These are phyloP conservation scores for Schizochytrium sp. DNA, from an alignment of 108 stramenopile genomes.

Conservation along the genomic window DNA sequence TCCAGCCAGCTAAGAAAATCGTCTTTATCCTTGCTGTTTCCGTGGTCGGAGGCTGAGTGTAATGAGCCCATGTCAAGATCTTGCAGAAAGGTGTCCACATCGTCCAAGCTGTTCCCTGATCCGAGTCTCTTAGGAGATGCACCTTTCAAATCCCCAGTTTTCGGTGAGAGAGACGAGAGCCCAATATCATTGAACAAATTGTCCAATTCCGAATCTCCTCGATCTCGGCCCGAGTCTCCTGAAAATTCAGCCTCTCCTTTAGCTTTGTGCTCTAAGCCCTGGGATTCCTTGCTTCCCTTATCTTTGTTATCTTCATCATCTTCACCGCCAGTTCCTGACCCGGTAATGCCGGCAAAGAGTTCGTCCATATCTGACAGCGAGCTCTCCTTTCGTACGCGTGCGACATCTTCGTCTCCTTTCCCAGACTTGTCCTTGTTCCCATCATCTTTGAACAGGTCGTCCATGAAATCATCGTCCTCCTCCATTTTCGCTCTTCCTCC, in stretches of 20 bases:
- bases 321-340: no score
- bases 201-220: slow-evolving; percentile 39
- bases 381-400: neutral
- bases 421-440: neutral
- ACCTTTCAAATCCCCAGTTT: neutral
- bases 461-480: slow-evolving; percentile 42
- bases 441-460: slow-evolving; percentile 36
- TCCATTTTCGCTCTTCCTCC: neutral
- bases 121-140: neutral
- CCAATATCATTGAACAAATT: slow-evolving; percentile 47
- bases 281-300: no score
- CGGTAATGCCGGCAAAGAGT: neutral
- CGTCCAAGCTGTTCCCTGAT: slow-evolving; percentile 53
- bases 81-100: slow-evolving; percentile 38
- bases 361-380: slow-evolving; percentile 42
- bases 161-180: slow-evolving; percentile 20
- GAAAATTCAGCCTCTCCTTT: no score
- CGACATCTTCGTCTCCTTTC: neutral
- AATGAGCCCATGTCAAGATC: slow-evolving; percentile 11
- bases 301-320: no score
- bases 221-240: neutral
- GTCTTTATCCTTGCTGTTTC: slow-evolving; percentile 49
- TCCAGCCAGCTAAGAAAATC: slow-evolving; percentile 57
- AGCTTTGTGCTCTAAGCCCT: no score
- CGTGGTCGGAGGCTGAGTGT: neutral